These are phyloP conservation scores for Penicillium sp. DNA, from an alignment of 2,329 filamentous ascomycete genomes.

Conservation along the genomic window DNA sequence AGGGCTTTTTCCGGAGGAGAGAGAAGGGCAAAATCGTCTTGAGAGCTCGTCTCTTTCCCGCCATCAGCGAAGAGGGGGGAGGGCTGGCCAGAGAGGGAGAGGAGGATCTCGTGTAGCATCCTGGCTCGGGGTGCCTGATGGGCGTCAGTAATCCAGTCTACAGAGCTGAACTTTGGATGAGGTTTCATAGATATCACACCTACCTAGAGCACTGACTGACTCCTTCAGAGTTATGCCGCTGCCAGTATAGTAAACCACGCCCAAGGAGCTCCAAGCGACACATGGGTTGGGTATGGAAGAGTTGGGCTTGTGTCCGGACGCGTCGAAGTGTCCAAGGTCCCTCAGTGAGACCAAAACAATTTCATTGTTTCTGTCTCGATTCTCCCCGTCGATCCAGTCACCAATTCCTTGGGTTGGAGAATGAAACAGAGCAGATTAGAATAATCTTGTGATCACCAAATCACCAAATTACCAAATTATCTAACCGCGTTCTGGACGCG, in stretches of 20 bases:
- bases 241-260: conserved; percentile 45
- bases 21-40: conserved; percentile 51
- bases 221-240: conserved; percentile 30
- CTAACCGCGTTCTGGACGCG: conserved; percentile 3
- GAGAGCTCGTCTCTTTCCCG: conserved; percentile 52
- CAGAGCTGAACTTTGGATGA: not conserved
- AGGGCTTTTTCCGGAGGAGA: conserved; percentile 83
- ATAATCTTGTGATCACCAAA: not conserved
- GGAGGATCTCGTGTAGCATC: conserved; percentile 98
- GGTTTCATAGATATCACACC: not conserved
- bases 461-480: not conserved
- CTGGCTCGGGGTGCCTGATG: conserved; percentile 28
- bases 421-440: not conserved
- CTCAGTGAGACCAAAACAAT: not conserved
- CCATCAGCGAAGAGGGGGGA: conserved; percentile 73
- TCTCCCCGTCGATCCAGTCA: not conserved
- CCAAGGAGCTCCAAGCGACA: conserved; percentile 50
- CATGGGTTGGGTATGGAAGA: conserved; percentile 33
- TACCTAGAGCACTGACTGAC: conserved; percentile 30
- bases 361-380: not conserved
- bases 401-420: not conserved
- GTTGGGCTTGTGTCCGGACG: not conserved
- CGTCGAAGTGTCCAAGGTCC: not conserved
- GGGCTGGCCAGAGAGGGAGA: conserved; percentile 91
- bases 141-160: not conserved